Base-by-base conservation (phyloP, 495 filamentous ascomycete species). In the Terfezia claveryi region DNA sequence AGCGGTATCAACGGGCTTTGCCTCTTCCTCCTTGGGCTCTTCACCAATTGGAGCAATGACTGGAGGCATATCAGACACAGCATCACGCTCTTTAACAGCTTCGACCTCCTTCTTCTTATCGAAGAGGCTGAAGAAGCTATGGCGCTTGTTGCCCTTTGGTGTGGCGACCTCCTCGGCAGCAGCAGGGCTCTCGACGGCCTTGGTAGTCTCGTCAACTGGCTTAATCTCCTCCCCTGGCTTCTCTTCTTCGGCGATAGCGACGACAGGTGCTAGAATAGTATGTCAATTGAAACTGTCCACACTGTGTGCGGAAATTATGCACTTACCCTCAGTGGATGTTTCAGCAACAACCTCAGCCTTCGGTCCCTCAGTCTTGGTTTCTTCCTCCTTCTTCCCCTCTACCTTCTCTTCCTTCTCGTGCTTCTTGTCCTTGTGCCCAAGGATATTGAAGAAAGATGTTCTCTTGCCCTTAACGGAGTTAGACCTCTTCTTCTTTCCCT, bases 391-490 rank as follows among this genome's bases (percentile, higher is more conserved):
- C 62, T 70, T 66, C 56, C 71, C 75, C 14, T 70, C 70, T 56
- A 73, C 72, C 54, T 70, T 70, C 59, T 73, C 75, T 67, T 77
- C 73, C 57, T 73, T 66, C 61, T 74, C 71, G 70, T 82, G 65
- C 65, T 80, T 78, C 54, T 86, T 80, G 70, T 82, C 82, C 78
- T 86, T 87, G 63, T 78, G 76, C 3, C 84, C 72, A 50, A 87
- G 72, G 56, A 66, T 70, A 59, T 81, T 83, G 68, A 96, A 92
- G 71, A 93, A 79, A 64, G 84, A 87, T 46, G 71, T 64, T 57
- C 86, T 81, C 81, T 94, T 94, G 67, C 82, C 82, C 64, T 84
- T 92, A 56, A 84, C 83, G 55, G 86, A 92, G 61, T 84, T 83
- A 52, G 62, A 59, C 66, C 75, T 74, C 67, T 76, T 77, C 56